These are phyloP conservation scores for Agrocybe praecox DNA, from an alignment of 768 basidiomycete species.

Conservation along the genomic window DNA sequence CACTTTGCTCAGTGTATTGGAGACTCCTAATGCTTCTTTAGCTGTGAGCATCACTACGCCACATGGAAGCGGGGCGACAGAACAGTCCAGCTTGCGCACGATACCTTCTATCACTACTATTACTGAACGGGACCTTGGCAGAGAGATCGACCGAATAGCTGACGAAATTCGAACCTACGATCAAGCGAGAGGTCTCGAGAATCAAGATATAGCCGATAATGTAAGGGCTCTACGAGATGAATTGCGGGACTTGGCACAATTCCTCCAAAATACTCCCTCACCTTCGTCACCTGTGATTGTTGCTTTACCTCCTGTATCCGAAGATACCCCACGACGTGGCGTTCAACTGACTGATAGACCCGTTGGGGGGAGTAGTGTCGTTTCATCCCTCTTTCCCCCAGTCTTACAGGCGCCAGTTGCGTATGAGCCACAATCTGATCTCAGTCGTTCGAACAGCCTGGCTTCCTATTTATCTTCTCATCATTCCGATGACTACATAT, in stretches of 20 bases:
- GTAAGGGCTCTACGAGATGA: constrained; percentile 72
- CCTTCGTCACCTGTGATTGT: constrained; percentile 11
- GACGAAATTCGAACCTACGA: constrained; percentile 64
- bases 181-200: constrained; percentile 61
- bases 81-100: constrained; percentile 35
- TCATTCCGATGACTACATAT: constrained; percentile 72
- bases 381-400: constrained; percentile 33
- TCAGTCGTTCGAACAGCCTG: constrained; percentile 42
- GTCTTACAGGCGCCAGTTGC: constrained; percentile 19
- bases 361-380: constrained; percentile 43
- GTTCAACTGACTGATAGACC: constrained; percentile 37
- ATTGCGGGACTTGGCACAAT: constrained; percentile 62
- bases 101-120: constrained; percentile 38
- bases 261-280: constrained; percentile 46
- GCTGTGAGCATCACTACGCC: constrained; percentile 41
- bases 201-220: constrained; percentile 63
- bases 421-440: constrained; percentile 24
- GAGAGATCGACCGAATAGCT: constrained; percentile 46
- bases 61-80: constrained; percentile 36
- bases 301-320: constrained; percentile 1
- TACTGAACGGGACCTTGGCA: constrained; percentile 54
- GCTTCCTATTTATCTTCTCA: constrained; percentile 55
- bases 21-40: constrained; percentile 42
- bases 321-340: constrained; percentile 10
- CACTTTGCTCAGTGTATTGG: constrained; percentile 4